phyloP scores from a whole-genome alignment of 2,329 filamentous ascomycete species.

The Dothideomycetidae sp. region DNA sequence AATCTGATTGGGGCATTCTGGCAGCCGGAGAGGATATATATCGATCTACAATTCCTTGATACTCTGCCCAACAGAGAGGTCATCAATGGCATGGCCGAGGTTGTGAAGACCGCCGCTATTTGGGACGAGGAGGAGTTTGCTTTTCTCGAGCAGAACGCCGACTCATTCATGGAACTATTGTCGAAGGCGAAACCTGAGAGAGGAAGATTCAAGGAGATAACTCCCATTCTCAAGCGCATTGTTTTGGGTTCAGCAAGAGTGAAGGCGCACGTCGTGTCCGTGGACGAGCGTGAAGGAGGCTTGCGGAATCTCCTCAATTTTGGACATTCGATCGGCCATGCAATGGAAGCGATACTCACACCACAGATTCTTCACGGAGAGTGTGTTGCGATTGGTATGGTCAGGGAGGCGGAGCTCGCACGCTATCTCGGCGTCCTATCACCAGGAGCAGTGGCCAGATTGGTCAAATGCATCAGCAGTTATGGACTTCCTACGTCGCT shows the following conservation, averaged over 20 bases:
- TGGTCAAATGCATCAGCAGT: conserved; percentile 87
- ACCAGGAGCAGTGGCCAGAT: conserved; percentile 72
- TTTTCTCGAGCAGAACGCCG: conserved; percentile 66
- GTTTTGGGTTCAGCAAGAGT: conserved; percentile 83
- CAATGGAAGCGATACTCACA: conserved; percentile 86
- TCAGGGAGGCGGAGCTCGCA: conserved; percentile 89
- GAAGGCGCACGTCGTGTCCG: conserved; percentile 88
- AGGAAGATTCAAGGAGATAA: conserved; percentile 54
- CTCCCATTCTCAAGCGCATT: conserved; percentile 38
- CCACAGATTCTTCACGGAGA: conserved; percentile 93
- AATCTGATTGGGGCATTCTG: conserved; percentile 93
- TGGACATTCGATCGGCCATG: conserved; percentile 94
- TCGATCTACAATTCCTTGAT: conserved; percentile 83
- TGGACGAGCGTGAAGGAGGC: conserved; percentile 87
- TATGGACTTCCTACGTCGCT: conserved; percentile 81
- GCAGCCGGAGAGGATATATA: conserved; percentile 89
- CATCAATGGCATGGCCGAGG: conserved; percentile 97
- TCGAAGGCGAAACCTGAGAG: conserved; percentile 39
- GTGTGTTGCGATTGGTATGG: conserved; percentile 94
- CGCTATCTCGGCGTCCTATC: conserved; percentile 75
- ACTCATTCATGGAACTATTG: conserved; percentile 59
- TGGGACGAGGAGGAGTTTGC: conserved; percentile 83
- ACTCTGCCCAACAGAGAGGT: conserved; percentile 84
- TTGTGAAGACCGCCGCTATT: conserved; percentile 74
- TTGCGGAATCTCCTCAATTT: conserved; percentile 92